These are phyloP conservation scores for Candida manassasensis DNA, from an alignment of 805 yeast genomes.

Conservation along the genomic window DNA sequence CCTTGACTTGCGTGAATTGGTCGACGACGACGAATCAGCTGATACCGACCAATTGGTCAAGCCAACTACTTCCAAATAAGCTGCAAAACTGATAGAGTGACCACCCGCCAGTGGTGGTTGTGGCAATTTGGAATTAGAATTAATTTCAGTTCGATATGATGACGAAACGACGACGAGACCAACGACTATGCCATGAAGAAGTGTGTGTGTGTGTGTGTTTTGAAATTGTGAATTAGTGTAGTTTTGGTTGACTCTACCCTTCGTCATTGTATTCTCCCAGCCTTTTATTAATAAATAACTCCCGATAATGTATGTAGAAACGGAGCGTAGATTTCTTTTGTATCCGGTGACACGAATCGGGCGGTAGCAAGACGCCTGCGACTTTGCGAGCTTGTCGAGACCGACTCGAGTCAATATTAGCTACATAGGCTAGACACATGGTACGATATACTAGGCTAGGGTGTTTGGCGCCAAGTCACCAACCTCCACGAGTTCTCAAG, in stretches of 20 bases:
- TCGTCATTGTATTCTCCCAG: background rate
- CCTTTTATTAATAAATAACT: background rate
- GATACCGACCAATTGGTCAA: constrained; percentile 4
- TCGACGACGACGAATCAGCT: constrained; percentile 15
- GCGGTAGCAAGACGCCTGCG: too few species aligned
- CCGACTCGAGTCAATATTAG: too few species aligned
- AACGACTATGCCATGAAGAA: constrained; percentile 13
- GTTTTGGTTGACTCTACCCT: background rate
- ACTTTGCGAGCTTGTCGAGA: too few species aligned
- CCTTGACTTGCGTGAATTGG: constrained; percentile 38
- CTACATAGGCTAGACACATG: too few species aligned
- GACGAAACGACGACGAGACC: background rate
- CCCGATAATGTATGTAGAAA: too few species aligned
- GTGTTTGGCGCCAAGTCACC: too few species aligned
- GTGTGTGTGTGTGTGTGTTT: constrained; percentile 15
- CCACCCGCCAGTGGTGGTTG: too few species aligned
- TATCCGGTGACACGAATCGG: too few species aligned
- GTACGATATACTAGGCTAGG: too few species aligned
- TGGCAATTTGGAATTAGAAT: too few species aligned
- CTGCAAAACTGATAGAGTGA: constrained; percentile 1
- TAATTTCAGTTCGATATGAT: constrained; percentile 2
- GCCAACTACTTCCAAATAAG: constrained; percentile 2
- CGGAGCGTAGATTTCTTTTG: too few species aligned
- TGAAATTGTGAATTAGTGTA: constrained; percentile 1
- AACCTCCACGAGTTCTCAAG: too few species aligned